These are phyloP conservation scores for Coniochaeta prunicola DNA, from an alignment of 2,329 filamentous ascomycete genomes.

Conservation along the genomic window DNA sequence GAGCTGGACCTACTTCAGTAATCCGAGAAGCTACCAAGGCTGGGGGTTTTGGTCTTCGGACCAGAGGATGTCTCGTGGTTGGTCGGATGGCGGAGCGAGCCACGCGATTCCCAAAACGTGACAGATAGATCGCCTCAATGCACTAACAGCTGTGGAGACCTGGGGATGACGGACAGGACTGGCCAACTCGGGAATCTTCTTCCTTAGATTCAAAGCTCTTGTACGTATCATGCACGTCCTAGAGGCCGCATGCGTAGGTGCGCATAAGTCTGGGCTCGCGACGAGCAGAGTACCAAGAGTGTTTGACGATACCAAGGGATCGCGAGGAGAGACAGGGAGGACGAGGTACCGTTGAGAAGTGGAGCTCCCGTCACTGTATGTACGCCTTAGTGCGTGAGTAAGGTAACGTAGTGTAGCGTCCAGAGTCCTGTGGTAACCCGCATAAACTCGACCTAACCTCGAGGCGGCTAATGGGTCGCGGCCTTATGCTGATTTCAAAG, in stretches of 20 bases:
- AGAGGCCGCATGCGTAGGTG: background rate
- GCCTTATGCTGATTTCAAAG: background rate
- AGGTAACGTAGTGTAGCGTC: background rate
- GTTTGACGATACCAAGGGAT: background rate
- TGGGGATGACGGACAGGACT: background rate
- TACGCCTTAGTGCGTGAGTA: background rate
- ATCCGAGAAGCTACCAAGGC: background rate
- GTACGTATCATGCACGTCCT: background rate
- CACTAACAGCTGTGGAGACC: background rate
- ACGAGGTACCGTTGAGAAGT: background rate
- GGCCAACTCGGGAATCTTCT: background rate
- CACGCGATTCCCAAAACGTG: constrained; percentile 4
- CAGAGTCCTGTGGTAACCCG: background rate
- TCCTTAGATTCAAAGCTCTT: background rate
- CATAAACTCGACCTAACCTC: background rate
- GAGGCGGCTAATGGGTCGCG: background rate
- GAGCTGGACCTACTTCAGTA: background rate
- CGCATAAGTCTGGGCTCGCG: background rate
- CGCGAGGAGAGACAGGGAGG: background rate
- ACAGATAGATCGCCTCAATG: background rate
- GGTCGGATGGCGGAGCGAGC: constrained; percentile 2
- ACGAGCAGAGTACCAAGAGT: background rate
- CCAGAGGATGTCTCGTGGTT: constrained; percentile 17
- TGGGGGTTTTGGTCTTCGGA: constrained; percentile 11
- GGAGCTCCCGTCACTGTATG: background rate